These are phyloP conservation scores for Tylopilus subfusipes DNA, from an alignment of 768 basidiomycete species.

Conservation along the genomic window DNA sequence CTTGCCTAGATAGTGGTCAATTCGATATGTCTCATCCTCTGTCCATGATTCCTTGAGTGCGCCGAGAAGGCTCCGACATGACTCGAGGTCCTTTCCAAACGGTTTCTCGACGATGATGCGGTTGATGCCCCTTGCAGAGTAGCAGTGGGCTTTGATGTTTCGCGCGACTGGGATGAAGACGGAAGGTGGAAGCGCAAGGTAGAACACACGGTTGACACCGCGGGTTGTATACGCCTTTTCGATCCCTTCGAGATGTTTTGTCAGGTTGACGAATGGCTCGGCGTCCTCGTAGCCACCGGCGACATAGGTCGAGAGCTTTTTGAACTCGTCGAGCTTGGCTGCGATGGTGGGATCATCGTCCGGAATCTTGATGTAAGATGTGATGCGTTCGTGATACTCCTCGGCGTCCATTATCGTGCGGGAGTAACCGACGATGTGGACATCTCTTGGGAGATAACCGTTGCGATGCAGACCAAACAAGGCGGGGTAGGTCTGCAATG, in stretches of 20 bases:
- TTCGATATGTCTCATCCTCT: conserved; percentile 98
- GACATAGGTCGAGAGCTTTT: conserved; percentile 73
- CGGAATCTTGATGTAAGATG: conserved; percentile 80
- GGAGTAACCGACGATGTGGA: conserved; percentile 94
- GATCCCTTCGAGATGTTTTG: conserved; percentile 70
- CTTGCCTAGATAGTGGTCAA: conserved; percentile 99
- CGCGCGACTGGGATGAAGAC: conserved; percentile 90
- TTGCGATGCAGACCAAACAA: conserved; percentile 85
- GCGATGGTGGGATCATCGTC: conserved; percentile 57
- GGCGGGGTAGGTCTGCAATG: conserved; percentile 83
- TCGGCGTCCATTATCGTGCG: conserved; percentile 87
- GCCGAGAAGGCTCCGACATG: conserved; percentile 71
- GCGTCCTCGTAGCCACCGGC: conserved; percentile 87
- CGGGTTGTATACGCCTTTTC: conserved; percentile 66
- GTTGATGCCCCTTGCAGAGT: conserved; percentile 69
- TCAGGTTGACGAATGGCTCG: conserved; percentile 72
- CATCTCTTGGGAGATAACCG: conserved; percentile 74
- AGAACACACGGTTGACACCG: conserved; percentile 83
- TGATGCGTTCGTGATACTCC: conserved; percentile 83
- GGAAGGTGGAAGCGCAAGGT: conserved; percentile 95
- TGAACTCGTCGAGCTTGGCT: conserved; percentile 78
- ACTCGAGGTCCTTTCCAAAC: conserved; percentile 92
- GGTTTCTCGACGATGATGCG: conserved; percentile 98
- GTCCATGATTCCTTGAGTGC: conserved; percentile 85
- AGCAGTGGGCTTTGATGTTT: conserved; percentile 80